Evolutionary conservation across 2,329 filamentous ascomycete species (phyloP).

Genomic region (Hysterium pulicare): DNA sequence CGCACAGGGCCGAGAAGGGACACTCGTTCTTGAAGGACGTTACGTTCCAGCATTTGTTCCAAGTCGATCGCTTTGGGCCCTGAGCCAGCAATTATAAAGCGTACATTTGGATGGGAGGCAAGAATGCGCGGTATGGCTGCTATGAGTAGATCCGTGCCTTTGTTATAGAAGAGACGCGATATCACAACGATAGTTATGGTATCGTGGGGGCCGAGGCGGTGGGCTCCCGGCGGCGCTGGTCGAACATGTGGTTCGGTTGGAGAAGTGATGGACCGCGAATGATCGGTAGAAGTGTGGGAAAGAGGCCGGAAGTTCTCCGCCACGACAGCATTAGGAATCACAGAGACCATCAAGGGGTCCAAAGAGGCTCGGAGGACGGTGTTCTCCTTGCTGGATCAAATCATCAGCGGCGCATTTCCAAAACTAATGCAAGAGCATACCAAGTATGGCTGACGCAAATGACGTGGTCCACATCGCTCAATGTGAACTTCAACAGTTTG

Average conservation of each 20-base stretch:
- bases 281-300: slow-evolving; percentile 37
- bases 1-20: slow-evolving; percentile 88
- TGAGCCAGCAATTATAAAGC: slow-evolving; percentile 93
- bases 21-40: slow-evolving; percentile 88
- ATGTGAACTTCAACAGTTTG: slow-evolving; percentile 90
- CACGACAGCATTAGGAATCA: slow-evolving; percentile 95
- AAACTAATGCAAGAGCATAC: slow-evolving; percentile 44
- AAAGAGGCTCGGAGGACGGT: slow-evolving; percentile 91
- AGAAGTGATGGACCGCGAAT: slow-evolving; percentile 7
- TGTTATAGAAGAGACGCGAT: slow-evolving; percentile 97
- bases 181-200: slow-evolving; percentile 96
- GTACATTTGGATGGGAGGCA: slow-evolving; percentile 83
- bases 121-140: slow-evolving; percentile 92
- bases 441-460: slow-evolving; percentile 98
- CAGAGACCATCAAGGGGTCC: slow-evolving; percentile 94
- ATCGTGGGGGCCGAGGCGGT: slow-evolving; percentile 74
- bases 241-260: slow-evolving; percentile 16
- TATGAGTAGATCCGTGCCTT: slow-evolving; percentile 94
- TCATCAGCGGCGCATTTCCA: slow-evolving; percentile 9
- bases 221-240: slow-evolving; percentile 54
- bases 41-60: slow-evolving; percentile 96
- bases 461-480: slow-evolving; percentile 97
- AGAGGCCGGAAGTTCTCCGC: slow-evolving; percentile 90
- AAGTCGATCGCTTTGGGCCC: slow-evolving; percentile 96
- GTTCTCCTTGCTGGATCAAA: slow-evolving; percentile 79